Conservation (phyloP, 179 eudicot species). For the Actinidia chinensis region DNA sequence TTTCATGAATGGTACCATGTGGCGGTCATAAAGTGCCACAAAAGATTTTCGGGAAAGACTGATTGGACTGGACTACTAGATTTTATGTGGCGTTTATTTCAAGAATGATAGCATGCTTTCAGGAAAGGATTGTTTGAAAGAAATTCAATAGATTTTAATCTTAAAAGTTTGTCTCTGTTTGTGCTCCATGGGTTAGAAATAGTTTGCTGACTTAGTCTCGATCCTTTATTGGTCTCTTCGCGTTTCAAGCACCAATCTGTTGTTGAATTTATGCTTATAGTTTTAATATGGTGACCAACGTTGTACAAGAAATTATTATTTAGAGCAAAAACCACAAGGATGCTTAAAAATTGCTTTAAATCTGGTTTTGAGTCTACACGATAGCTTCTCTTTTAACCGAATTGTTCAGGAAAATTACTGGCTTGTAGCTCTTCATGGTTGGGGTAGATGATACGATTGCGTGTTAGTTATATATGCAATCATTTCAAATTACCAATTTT, state of each 20-base stretch:
- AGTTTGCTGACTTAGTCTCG: conserved; percentile 1
- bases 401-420: neutral
- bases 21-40: no score
- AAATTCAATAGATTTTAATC: neutral
- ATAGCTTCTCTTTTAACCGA: conserved; percentile 2
- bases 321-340: neutral
- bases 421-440: neutral
- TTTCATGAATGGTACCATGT: no score
- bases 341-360: neutral
- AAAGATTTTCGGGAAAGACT: no score
- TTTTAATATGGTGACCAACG: neutral
- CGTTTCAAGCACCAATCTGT: conserved; percentile 1
- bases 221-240: neutral
- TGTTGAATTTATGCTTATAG: neutral
- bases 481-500: neutral
- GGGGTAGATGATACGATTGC: neutral
- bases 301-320: neutral
- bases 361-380: neutral
- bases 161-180: neutral
- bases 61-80: no score
- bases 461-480: neutral
- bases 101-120: neutral
- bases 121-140: neutral
- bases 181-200: conserved; percentile 3
- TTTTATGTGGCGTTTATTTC: no score